Percentiles rank a stretch among this genome's conserved stretches.
phyloP scores from a whole-genome alignment of 2,329 filamentous ascomycete genomes.

The Leptographium lundbergii region DNA sequence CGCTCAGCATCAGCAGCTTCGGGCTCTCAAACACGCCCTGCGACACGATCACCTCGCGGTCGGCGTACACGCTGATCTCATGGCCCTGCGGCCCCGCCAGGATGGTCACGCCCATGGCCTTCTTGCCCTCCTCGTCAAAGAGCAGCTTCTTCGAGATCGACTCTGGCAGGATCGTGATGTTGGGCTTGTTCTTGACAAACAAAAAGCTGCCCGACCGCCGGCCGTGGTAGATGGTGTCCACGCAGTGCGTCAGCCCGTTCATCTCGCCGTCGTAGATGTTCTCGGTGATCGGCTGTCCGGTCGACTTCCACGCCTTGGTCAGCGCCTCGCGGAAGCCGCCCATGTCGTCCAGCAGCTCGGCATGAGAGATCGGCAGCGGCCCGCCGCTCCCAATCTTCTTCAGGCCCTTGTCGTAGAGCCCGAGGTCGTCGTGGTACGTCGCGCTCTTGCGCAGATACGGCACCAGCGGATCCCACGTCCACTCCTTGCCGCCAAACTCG shows the following conservation, averaged over 20 bases:
- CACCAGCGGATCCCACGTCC: conserved; percentile 41
- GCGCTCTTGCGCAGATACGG: conserved; percentile 43
- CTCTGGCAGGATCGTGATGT: conserved; percentile 36
- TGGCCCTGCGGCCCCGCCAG: conserved; percentile 22
- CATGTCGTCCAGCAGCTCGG: conserved; percentile 39
- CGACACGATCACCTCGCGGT: conserved; percentile 33
- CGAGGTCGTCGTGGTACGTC: conserved; percentile 42
- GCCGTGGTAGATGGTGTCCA: conserved; percentile 46
- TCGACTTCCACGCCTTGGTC: conserved; percentile 38
- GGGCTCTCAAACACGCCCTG: conserved; percentile 49
- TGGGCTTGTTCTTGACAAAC: conserved; percentile 38
- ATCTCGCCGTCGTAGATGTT: conserved; percentile 44
- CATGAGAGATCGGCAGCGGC: conserved; percentile 40
- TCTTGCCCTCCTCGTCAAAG: conserved; percentile 28
- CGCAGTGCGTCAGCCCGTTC: conserved; percentile 37
- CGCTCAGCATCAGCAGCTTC: conserved; percentile 51
- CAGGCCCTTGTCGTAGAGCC: conserved; percentile 30
- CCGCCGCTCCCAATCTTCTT: conserved; percentile 38
- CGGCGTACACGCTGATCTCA: conserved; percentile 32
- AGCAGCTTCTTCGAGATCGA: conserved; percentile 35
- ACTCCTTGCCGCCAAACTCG: conserved; percentile 58
- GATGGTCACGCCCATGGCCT: conserved; percentile 31
- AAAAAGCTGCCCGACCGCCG: conserved; percentile 37
- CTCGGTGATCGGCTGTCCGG: conserved; percentile 35
- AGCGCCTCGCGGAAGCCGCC: conserved; percentile 36